These are phyloP conservation scores for Cucurbita pepo DNA, from an alignment of 306 rosid species.

Conservation along the genomic window DNA sequence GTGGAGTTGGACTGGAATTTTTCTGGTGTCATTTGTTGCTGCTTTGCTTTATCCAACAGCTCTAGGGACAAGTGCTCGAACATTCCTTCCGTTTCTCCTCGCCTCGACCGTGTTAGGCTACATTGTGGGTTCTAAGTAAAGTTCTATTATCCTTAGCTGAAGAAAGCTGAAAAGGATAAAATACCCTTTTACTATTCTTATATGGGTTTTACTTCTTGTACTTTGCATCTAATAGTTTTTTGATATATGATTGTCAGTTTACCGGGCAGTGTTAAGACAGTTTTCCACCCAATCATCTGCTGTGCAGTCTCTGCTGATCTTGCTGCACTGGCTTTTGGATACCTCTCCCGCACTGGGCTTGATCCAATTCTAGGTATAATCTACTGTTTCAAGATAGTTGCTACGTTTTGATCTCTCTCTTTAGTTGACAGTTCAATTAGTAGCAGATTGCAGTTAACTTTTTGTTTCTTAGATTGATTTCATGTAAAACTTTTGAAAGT, in stretches of 20 bases:
- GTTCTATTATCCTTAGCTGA: constrained; percentile 8
- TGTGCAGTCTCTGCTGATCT: constrained; percentile 76
- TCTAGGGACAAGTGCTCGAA: constrained; percentile 78
- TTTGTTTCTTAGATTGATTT: neutral
- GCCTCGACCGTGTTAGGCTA: constrained; percentile 85
- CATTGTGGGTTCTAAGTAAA: constrained; percentile 79
- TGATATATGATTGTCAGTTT: constrained; percentile 31
- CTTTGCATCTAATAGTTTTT: constrained; percentile 7
- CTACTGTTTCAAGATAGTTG: neutral
- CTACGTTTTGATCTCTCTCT: neutral
- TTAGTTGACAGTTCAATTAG: neutral
- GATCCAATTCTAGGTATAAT: constrained; percentile 85
- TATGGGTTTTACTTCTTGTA: neutral
- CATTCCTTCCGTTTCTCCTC: constrained; percentile 89
- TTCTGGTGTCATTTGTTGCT: constrained; percentile 43
- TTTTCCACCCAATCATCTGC: constrained; percentile 89
- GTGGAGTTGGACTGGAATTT: constrained; percentile 62
- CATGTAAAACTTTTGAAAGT: neutral
- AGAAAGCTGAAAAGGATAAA: neutral
- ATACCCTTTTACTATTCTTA: neutral
- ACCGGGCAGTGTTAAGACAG: constrained; percentile 58
- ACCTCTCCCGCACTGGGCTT: constrained; percentile 56
- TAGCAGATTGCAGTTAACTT: too few species aligned
- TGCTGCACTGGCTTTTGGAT: constrained; percentile 62
- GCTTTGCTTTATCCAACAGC: constrained; percentile 58